These are phyloP conservation scores for Backusella luteola DNA, from an alignment of 192 early-diverging fungal species.

Conservation along the genomic window DNA sequence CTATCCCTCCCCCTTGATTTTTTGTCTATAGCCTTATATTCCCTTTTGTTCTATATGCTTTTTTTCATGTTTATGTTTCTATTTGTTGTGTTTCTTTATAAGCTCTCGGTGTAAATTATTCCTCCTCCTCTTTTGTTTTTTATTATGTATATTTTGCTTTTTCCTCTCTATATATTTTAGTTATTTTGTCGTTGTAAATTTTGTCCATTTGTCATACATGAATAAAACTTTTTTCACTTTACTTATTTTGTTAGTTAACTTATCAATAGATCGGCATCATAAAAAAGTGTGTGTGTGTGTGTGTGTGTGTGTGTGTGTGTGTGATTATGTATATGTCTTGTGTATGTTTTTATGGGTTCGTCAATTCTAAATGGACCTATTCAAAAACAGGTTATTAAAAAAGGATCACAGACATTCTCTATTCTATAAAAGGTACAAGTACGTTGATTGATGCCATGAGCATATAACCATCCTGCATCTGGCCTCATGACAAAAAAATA, in stretches of 20 bases:
- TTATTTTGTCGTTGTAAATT: slow-evolving; percentile 1
- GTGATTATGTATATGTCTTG: neutral
- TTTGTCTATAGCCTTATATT: neutral
- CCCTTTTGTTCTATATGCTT: neutral
- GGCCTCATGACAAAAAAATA: neutral
- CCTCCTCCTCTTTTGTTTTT: neutral
- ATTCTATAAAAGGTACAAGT: neutral
- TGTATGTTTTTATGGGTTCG: neutral
- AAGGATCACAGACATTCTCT: slow-evolving; percentile 6
- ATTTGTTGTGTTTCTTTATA: slow-evolving; percentile 5
- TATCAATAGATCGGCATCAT: neutral
- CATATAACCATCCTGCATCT: slow-evolving; percentile 3
- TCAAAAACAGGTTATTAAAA: slow-evolving; percentile 4
- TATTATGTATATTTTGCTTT: neutral
- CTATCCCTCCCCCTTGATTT: neutral
- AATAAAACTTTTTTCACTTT: neutral
- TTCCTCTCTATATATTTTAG: neutral
- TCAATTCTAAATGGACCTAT: slow-evolving; percentile 3
- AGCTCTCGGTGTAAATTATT: slow-evolving; percentile 3
- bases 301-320: slow-evolving; percentile 3
- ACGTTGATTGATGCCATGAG: slow-evolving; percentile 6
- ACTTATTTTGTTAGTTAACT: neutral
- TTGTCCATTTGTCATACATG: slow-evolving; percentile 5
- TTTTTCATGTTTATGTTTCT: neutral
- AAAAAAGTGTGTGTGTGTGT: slow-evolving; percentile 2